Percentiles rank a stretch among this genome's conserved stretches.
These are phyloP conservation scores for Globisporangium emineosum DNA, from an alignment of 352 stramenopile species.

Conservation along the genomic window DNA sequence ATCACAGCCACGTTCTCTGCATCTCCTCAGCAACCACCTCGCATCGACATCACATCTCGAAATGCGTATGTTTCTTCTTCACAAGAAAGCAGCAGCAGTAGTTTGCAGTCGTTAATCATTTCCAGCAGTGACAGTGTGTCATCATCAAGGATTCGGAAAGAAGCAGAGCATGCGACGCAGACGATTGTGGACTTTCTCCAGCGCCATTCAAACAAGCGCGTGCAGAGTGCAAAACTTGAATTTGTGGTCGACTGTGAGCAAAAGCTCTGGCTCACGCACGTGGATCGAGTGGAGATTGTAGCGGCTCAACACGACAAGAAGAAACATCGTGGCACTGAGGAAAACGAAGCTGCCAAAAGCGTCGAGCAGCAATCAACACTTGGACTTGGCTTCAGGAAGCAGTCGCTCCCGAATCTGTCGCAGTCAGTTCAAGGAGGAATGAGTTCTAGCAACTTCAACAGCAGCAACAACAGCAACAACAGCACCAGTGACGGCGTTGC, in stretches of 20 bases:
- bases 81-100: not conserved
- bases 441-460: not conserved
- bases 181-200: conserved; percentile 30
- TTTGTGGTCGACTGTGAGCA: conserved; percentile 35
- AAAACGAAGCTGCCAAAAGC: not conserved
- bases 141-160: conserved; percentile 20
- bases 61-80: conserved; percentile 9
- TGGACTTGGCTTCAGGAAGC: conserved; percentile 6
- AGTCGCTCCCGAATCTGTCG: conserved; percentile 48
- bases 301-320: not conserved
- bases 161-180: conserved; percentile 23
- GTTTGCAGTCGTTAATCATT: not conserved
- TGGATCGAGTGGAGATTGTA: conserved; percentile 18
- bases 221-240: conserved; percentile 26
- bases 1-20: conserved; percentile 4
- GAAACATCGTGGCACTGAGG: not conserved
- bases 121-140: not conserved
- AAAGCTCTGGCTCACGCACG: conserved; percentile 39
- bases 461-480: conserved; percentile 10
- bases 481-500: not conserved
- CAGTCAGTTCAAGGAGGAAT: not conserved
- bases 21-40: conserved; percentile 9
- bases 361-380: not conserved
- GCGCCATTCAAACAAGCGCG: conserved; percentile 7
- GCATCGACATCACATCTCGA: conserved; percentile 20